Base-by-base conservation (phyloP, 192 early-diverging fungal species). In the Coemansia sp. region DNA sequence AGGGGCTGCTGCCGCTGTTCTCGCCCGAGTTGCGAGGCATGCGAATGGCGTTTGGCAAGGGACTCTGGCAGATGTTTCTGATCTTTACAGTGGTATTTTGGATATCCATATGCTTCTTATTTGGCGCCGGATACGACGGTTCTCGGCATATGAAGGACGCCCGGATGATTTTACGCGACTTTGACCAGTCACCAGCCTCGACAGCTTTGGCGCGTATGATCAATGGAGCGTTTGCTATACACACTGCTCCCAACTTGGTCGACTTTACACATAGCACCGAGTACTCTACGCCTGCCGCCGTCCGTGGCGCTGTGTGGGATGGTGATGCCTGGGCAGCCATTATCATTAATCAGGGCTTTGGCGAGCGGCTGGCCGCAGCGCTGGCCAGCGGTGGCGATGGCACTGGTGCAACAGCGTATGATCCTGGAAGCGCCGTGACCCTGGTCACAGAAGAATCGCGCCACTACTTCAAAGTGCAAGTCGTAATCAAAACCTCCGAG, bases 111-210 rank as follows among this genome's bases (percentile, higher is more conserved):
- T 55, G 67, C 53, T 82, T 77, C 50, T 50, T 82, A 6, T 82
- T 73, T 40, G 80, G 80, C 26, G 72, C 80, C 11, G 80, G 80
- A 21, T 82, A 82, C 66, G 75, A 82, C 60, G 68, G 75, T 6
- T 59, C 72, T 47, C 75, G 80, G 8, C 72, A 82, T 52, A 82
- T 82, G 68, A 73, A 82, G 37, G 75, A 71, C 17, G 75, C 72
- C 0, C 63, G 50, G 16, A 60, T 71, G 33, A 52, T 74, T 13
- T 74, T 76, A 39, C 64, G 65, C 65, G 73, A 77, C 63, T 71
- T 82, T 64, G 80, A 82, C 63, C 19, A 70, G 32, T 74, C 75
- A 7, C 35, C 55, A 14, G 59, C 42, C 1, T 67, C 80, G 16
- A 16, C 10, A 13, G 19, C 52, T 1, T 58, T 82, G 5, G 69